Evolutionary conservation across 2,329 filamentous ascomycete species (phyloP), one percentile per base, ranked within the genome.

Genomic region (Clonostachys solani): DNA sequence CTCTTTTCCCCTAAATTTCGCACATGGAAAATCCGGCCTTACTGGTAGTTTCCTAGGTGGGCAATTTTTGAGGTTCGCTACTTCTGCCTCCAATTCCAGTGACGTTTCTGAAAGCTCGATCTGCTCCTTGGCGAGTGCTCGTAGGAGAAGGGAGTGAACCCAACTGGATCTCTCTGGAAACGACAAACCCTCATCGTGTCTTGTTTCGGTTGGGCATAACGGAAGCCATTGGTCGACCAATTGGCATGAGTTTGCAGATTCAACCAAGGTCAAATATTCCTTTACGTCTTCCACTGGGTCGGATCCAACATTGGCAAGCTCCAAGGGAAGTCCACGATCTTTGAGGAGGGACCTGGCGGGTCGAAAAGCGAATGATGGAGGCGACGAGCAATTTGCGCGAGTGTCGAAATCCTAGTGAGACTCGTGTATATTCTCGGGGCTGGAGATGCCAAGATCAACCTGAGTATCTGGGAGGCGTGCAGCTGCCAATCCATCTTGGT

Each of bases 191-290:
- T 63, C 58, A 9, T 65, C 63, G 3, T 51, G 57, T 2, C 56
- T 53, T 6, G 23, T 5, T 17, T 50, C 48, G 7, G 58, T 49
- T 6, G 53, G 42, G 15, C 46, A 52, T 1, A 68, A 44, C 12
- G 65, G 65, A 12, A 68, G 56, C 61, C 63, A 67, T 37, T 58
- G 47, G 0, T 38, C 37, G 5, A 53, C 43, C 5, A 65, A 44
- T 41, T 56, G 49, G 45, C 56, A 54, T 18, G 46, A 46, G 13
- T 33, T 45, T 45, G 54, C 56, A 13, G 43, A 16, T 5, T 40
- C 45, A 18, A 65, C 46, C 6, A 52, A 46, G 3, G 36, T 17
- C 15, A 53, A 13, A 42, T 63, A 56, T 16, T 59, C 47, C 19
- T 50, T 47, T 12, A 54, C 6, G 42, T 66, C 61, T 5, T 43